Percentiles rank a stretch among this genome's conserved stretches.
Conservation (phyloP, 148 eudicot genomes). For the Chenopodium suecicum region DNA sequence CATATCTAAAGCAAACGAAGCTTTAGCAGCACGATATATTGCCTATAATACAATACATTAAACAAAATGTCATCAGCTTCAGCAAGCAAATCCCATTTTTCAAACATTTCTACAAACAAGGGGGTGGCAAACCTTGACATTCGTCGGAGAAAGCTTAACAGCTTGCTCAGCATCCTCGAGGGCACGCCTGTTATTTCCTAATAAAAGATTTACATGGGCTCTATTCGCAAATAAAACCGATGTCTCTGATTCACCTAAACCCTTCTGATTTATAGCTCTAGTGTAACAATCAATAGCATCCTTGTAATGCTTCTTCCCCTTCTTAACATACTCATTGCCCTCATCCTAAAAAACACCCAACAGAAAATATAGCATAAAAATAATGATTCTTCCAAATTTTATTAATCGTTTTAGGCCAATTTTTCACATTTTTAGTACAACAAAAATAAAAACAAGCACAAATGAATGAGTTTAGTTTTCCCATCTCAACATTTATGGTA, state of each 20-base stretch:
- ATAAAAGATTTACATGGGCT: slow-evolving; percentile 84
- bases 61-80: slow-evolving; percentile 11
- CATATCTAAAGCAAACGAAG: slow-evolving; percentile 60
- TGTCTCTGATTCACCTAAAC: slow-evolving; percentile 60
- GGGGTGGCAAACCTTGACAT: slow-evolving; percentile 61
- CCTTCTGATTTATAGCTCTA: slow-evolving; percentile 85
- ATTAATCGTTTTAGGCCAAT: too few species aligned
- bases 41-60: slow-evolving; percentile 46
- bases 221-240: slow-evolving; percentile 74
- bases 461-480: too few species aligned
- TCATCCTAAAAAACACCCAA: slow-evolving; percentile 48
- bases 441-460: too few species aligned
- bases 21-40: slow-evolving; percentile 84
- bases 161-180: slow-evolving; percentile 86
- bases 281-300: slow-evolving; percentile 91
- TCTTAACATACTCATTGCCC: slow-evolving; percentile 83
- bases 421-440: too few species aligned
- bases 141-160: slow-evolving; percentile 63
- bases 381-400: too few species aligned
- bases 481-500: too few species aligned
- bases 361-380: neutral
- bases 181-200: slow-evolving; percentile 87
- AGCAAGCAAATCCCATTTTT: neutral
- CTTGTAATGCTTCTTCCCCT: slow-evolving; percentile 80
- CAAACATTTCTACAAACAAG: neutral